Base-by-base conservation (phyloP, 164 flowering plant species). In the Dillenia turbinata region DNA sequence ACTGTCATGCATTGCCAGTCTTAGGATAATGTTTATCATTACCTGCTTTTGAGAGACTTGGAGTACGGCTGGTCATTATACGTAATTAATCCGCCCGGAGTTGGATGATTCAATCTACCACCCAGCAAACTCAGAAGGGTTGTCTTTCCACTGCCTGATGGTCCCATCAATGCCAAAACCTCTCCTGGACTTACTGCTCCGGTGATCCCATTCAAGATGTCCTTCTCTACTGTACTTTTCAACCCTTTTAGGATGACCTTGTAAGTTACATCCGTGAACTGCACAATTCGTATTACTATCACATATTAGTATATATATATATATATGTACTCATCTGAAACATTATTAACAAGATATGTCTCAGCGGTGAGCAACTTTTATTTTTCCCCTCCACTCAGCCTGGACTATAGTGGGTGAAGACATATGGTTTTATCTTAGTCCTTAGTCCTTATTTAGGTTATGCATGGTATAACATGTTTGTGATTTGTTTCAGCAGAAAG, bases 121-220 rank as follows among this genome's bases (percentile, higher is more conserved):
- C 97, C 85, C 5, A 94, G 86, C 10, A 90, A 77, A 67, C 77
- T 90, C 6, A 94, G 79, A 6, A 94, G 88, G 0, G 91, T 79
- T 5, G 98, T 90, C 73, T 94, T 94, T 52, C 98, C 98, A 63
- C 97, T 83, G 46, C 98, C 98, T 1, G 98, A 90, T 57, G 98
- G 98, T 43, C 98, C 98, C 98, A 94, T 89, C 24, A 94, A 70
- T 1, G 97, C 98, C 58, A 90, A 60, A 66, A 90, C 91, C 68
- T 94, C 96, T 0, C 97, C 93, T 3, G 98, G 98, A 69, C 69
- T 68, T 12, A 80, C 91, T 0, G 85, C 78, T 15, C 98, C 98
- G n/a, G 81, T 82, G 11, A 94, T 90, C 47, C 96, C 96, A 73
- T 79, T 66, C 62, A 93, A 58, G 61, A 93, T 89, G 4, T 86